Evolutionary conservation across 805 yeast genomes (phyloP).

Genomic region (Candida glaebosa): DNA sequence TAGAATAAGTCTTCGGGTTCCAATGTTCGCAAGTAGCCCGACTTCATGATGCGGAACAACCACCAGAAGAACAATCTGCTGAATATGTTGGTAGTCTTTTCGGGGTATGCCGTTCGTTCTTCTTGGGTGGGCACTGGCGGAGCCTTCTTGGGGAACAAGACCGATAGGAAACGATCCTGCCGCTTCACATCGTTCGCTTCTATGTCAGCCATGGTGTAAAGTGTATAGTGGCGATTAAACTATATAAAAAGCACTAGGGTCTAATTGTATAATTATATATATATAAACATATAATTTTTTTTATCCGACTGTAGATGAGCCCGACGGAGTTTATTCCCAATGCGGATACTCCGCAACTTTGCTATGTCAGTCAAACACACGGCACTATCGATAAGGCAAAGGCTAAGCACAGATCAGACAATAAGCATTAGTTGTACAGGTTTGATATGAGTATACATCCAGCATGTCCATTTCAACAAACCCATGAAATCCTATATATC

Average conservation of each 20-base stretch:
- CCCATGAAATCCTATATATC: no score
- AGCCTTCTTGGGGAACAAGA: slow-evolving; percentile 33
- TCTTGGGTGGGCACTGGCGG: slow-evolving; percentile 54
- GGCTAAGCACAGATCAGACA: no score
- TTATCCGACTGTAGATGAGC: no score
- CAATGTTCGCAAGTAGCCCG: slow-evolving; percentile 71
- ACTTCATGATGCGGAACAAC: slow-evolving; percentile 58
- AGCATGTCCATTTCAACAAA: no score
- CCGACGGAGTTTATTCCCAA: neutral
- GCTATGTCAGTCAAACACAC: neutral
- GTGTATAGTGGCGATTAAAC: no score
- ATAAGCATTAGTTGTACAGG: no score
- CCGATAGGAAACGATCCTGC: slow-evolving; percentile 33
- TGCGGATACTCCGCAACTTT: neutral
- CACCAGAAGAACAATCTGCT: slow-evolving; percentile 58
- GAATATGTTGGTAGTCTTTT: slow-evolving; percentile 31
- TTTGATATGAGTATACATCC: no score
- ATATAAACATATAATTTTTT: no score
- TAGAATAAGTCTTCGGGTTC: slow-evolving; percentile 57
- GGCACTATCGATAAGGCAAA: neutral
- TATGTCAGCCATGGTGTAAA: slow-evolving; percentile 2
- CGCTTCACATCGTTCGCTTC: slow-evolving; percentile 14
- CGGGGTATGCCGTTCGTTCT: slow-evolving; percentile 48
- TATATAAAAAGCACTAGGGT: no score
- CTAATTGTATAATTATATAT: no score